Evolutionary conservation across 352 stramenopile genomes (phyloP), one percentile per base, ranked within the genome.

Genomic region (Phytophthora hybrid): DNA sequence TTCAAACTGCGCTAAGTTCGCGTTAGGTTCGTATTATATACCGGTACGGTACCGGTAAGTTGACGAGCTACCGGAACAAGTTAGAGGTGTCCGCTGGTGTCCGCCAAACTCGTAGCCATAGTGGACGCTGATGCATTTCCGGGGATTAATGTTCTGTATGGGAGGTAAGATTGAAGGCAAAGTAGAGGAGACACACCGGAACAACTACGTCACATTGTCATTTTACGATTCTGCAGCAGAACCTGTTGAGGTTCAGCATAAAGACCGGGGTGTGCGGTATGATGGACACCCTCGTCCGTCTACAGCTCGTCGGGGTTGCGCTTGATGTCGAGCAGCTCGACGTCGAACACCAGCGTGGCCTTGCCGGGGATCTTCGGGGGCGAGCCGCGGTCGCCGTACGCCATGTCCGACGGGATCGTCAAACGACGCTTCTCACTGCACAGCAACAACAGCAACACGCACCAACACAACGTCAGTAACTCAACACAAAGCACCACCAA

Each of bases 321-420:
- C 79, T 90, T 94, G 76, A 99, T 98, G 71, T 98, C 88, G 63
- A 99, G 84, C 67, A 99, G 92, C 85, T 99, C 97, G 59, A 99
- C 97, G 70, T 96, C 93, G 78, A 99, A 99, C 41, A 99, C 91
- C 37, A 99, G 87, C 55, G 96, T 98, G 14, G 96, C 93, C 71
- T 95, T 94, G 65, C 82, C 95, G 16, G 92, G 92, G 78, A 99
- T 99, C 79, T 96, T 98, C 16, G 87, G 92, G 54, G 91, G 92
- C 44, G 90, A 94, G 34, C 97, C 97, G 58, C 87, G 78, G 81
- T 98, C 90, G 70, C 98, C 97, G 83, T 99, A 99, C 37, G 84
- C 98, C 47, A 99, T 59, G 60, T 80, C 83, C 49, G 90, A 95
- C 18, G 90, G 90, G 66, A 97, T 97, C 5, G 88, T 95, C 62